Base-by-base conservation (phyloP, 2,329 filamentous ascomycete species). In the Achaetomium macrosporum region DNA sequence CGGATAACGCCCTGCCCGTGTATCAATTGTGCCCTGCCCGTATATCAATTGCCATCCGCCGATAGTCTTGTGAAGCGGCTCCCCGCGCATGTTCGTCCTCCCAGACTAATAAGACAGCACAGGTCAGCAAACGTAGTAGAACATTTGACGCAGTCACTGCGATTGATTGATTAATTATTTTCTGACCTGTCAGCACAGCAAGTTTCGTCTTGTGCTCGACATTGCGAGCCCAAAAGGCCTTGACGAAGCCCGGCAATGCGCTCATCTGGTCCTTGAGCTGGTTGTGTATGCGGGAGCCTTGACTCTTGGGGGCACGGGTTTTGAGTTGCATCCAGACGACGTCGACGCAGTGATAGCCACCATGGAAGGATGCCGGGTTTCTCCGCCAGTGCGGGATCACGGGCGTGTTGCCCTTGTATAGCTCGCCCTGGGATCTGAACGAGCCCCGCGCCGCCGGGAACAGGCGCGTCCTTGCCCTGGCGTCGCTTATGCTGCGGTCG, bases 271-370 rank as follows among this genome's bases (percentile, higher is more conserved):
- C 29, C 12, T 42, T 42, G 33, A 53, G 41, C 25, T 46, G 51
- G 46, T 30, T 36, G 17, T 49, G 31, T 41, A 53, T 50, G 29
- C 35, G 51, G 13, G 25, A 8, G 13, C 35, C 51, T 9, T 42
- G 33, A 20, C 3, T 45, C 35, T 20, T 33, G 2, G 41, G 35
- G 33, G 42, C 35, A 13, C 51, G 33, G 41, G 29, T 2, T 17
- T 41, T 53, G 15, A 53, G 45, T 17, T 53, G 51, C 35, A 53
- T 53, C 51, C 51, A 53, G 16, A 49, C 35, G 41, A 53, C 41
- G 46, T 53, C 51, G 16, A 53, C 36, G 17, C n/a, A 19, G 13
- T 53, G 33, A 44, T 41, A 33, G 35, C 44, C 40, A 31, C 44
- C 40, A 31, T 39, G 37, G 29, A 36, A 17, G 29, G 35, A 15